Conservation (phyloP, 2,329 filamentous ascomycete species). For the Alternaria burnsii region DNA sequence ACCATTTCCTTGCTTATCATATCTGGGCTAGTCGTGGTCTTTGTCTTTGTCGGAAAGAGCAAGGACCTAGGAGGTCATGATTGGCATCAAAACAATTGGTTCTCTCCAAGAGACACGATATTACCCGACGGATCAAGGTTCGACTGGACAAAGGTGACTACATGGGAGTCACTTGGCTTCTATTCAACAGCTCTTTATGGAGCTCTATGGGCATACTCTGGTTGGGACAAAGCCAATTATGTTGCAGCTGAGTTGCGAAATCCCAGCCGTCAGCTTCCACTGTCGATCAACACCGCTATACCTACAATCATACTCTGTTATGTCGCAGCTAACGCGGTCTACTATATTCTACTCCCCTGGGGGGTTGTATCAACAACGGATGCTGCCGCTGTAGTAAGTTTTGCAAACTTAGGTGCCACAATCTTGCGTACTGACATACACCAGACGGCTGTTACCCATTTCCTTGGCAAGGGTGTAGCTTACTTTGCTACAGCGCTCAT, state of each 20-base stretch:
- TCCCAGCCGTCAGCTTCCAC: slow-evolving; percentile 58
- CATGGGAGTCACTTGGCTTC: slow-evolving; percentile 69
- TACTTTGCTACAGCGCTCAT: slow-evolving; percentile 66
- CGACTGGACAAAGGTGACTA: slow-evolving; percentile 52
- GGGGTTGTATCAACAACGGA: slow-evolving; percentile 66
- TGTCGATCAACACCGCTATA: slow-evolving; percentile 69
- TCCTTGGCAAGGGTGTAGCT: slow-evolving; percentile 59
- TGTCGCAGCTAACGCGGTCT: slow-evolving; percentile 67
- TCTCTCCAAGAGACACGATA: slow-evolving; percentile 38
- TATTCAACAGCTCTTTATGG: slow-evolving; percentile 64
- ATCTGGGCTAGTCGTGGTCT: slow-evolving; percentile 45
- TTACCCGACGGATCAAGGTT: slow-evolving; percentile 42
- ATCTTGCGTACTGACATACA: background rate
- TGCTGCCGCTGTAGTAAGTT: slow-evolving; percentile 68
- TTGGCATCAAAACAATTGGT: slow-evolving; percentile 48
- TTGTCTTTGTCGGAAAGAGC: slow-evolving; percentile 35
- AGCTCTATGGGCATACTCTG: slow-evolving; percentile 47
- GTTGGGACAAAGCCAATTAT: slow-evolving; percentile 53
- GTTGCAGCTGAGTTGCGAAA: slow-evolving; percentile 48
- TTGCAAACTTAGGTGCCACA: background rate
- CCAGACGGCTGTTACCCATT: slow-evolving; percentile 54
- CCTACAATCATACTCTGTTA: slow-evolving; percentile 69
- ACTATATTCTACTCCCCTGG: slow-evolving; percentile 71
- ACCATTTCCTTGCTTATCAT: slow-evolving; percentile 48
- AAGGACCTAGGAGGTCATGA: slow-evolving; percentile 46